phyloP scores from a whole-genome alignment of 495 filamentous ascomycete genomes.

The Xylaria telfairii region DNA sequence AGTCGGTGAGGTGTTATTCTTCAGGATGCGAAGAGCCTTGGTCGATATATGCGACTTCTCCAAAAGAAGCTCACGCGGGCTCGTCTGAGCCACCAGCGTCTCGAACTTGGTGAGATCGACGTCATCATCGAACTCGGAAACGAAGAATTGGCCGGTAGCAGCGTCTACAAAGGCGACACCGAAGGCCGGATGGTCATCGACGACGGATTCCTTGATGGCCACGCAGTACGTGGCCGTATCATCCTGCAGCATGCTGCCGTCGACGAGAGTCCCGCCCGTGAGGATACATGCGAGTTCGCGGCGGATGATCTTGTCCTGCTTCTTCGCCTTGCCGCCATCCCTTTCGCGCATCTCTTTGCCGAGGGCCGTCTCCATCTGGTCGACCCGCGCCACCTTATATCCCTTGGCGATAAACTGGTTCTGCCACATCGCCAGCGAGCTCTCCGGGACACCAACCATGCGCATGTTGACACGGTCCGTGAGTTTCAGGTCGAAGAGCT shows the following conservation, averaged over 20 bases:
- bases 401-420: conserved; percentile 95
- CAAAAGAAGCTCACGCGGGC: conserved; percentile 85
- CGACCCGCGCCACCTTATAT: conserved; percentile 94
- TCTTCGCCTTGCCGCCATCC: conserved; percentile 61
- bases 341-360: conserved; percentile 98
- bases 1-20: conserved; percentile 90
- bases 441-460: conserved; percentile 94
- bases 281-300: conserved; percentile 90
- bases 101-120: conserved; percentile 96
- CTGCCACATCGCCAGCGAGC: conserved; percentile 88
- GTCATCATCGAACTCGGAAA: conserved; percentile 92
- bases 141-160: conserved; percentile 91
- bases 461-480: conserved; percentile 99
- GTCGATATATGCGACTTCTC: conserved; percentile 87
- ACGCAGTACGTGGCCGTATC: conserved; percentile 98
- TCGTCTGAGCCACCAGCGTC: conserved; percentile 92
- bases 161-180: conserved; percentile 95
- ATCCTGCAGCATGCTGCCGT: conserved; percentile 95
- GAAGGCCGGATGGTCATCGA: conserved; percentile 80
- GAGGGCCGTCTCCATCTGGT: conserved; percentile 93
- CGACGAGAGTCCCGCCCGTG: conserved; percentile 90
- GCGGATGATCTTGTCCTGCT: conserved; percentile 89
- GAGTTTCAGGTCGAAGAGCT: conserved; percentile 96
- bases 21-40: conserved; percentile 89
- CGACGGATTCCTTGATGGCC: conserved; percentile 87